Percentiles rank a stretch among this genome's conserved stretches.
phyloP scores from a whole-genome alignment of 177 flowering plant genomes.

The Vitis hybrid region DNA sequence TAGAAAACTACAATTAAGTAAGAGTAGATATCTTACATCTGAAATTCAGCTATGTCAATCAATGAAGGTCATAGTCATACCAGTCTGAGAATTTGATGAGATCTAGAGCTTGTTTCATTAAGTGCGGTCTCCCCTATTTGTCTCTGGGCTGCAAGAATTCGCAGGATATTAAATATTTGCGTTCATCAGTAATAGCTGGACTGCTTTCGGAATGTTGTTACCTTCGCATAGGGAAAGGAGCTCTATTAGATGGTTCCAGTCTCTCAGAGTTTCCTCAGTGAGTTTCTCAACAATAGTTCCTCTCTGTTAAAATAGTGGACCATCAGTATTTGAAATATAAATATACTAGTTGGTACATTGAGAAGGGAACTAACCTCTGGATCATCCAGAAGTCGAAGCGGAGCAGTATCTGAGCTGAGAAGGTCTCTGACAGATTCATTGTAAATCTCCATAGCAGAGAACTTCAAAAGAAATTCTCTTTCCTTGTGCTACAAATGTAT shows the following conservation, averaged over 20 bases:
- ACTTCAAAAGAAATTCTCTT: conserved; percentile 72
- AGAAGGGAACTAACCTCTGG: conserved; percentile 66
- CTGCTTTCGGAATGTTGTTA: conserved; percentile 16
- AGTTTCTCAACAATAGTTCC: conserved; percentile 88
- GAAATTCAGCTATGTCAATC: neutral
- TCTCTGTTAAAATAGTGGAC: conserved; percentile 40
- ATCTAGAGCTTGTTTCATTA: conserved; percentile 90
- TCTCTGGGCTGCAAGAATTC: conserved; percentile 66
- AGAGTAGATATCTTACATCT: neutral
- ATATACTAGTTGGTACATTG: neutral
- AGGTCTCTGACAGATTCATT: conserved; percentile 90
- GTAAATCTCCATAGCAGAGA: conserved; percentile 90
- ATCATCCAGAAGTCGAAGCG: conserved; percentile 85
- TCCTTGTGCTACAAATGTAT: conserved; percentile 52
- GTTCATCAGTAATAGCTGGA: neutral
- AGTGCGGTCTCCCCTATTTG: conserved; percentile 78
- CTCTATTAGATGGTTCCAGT: conserved; percentile 59
- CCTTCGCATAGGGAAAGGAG: conserved; percentile 85
- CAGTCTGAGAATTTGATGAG: conserved; percentile 91
- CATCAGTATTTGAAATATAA: neutral
- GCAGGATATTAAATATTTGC: neutral
- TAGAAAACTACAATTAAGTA: conserved; percentile 2
- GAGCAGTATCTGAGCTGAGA: conserved; percentile 56
- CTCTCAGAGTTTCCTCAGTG: conserved; percentile 68
- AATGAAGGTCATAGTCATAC: conserved; percentile 31